Percentiles rank a stretch among this genome's conserved stretches.
Conservation (phyloP, 2,329 filamentous ascomycete genomes). For the Akanthomyces muscarius region DNA sequence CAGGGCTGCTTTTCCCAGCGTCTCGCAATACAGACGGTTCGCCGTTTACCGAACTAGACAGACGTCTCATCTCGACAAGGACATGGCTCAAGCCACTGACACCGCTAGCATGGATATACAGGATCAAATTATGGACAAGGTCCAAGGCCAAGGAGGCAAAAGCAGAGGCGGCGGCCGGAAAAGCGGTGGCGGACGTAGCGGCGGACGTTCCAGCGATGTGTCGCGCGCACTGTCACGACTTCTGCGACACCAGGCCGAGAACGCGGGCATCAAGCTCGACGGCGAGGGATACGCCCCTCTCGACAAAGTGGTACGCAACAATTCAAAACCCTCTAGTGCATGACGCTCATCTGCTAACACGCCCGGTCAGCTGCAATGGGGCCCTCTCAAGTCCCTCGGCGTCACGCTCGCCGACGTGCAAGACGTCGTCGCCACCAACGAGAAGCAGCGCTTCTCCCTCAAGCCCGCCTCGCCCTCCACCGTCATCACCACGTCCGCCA, state of each 20-base stretch:
- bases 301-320: constrained; percentile 51
- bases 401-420: constrained; percentile 73
- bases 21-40: constrained; percentile 3
- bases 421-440: constrained; percentile 65
- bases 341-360: neutral
- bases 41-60: neutral
- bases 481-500: constrained; percentile 27
- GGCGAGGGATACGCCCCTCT: constrained; percentile 56
- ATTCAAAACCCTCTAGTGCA: neutral
- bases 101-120: constrained; percentile 5
- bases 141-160: neutral
- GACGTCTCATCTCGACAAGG: neutral
- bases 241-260: constrained; percentile 53
- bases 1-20: no score
- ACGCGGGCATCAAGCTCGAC: constrained; percentile 55
- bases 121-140: constrained; percentile 5
- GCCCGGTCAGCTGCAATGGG: constrained; percentile 45
- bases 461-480: constrained; percentile 39
- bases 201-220: constrained; percentile 36
- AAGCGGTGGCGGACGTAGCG: constrained; percentile 23
- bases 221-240: constrained; percentile 53
- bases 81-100: constrained; percentile 16
- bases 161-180: constrained; percentile 17
- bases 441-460: constrained; percentile 88
- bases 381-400: constrained; percentile 61